Evolutionary conservation across 345 rosid species (phyloP), one percentile per base, ranked within the genome.

Genomic region (Dimocarpus longan): DNA sequence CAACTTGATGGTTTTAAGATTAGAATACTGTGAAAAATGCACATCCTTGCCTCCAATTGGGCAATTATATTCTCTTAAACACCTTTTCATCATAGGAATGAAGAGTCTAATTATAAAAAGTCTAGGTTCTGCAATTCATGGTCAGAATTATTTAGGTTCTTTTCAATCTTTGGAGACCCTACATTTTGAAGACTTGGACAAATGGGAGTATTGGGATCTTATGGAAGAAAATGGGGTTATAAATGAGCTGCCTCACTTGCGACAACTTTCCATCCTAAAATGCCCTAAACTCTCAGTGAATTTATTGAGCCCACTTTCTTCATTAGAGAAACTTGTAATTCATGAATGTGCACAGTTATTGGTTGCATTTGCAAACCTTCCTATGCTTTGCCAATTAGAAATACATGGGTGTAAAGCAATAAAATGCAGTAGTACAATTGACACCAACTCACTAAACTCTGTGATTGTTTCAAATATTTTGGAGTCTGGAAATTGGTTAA

Each of bases 21-120:
- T 57, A 57, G 59, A 54, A 3, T 54, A 54, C 59, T 62, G 66
- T 62, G 32, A 22, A 62, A 62, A 62, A n/a, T 62, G 67, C 67
- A 64, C 12, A 64, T 64, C 37, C 18, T 64, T 64, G 67, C 67
- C 67, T 22, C 1, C 67, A 4, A 1, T 64, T 28, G 67, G 67
- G 16, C 16, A 26, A 0, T 13, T 64, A 6, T 19, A 0, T 22
- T 64, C 67, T 13, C 67, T 64, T 28, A 26, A 64, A 64, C 37
- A 26, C 67, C 32, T 64, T 9, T 10, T 64, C 67, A 64, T 64
- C 39, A 7, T 22, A 64, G 67, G 67, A 22, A 64, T 64, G 67
- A 64, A 10, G 18, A 26, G 28, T 26, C 28, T 26, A 26, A 26
- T 26, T 26, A 44, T 64, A 12, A 22, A 26, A 22, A 12, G 11